Conservation (phyloP, 768 basidiomycete genomes). For the Lactarius akahatsu region DNA sequence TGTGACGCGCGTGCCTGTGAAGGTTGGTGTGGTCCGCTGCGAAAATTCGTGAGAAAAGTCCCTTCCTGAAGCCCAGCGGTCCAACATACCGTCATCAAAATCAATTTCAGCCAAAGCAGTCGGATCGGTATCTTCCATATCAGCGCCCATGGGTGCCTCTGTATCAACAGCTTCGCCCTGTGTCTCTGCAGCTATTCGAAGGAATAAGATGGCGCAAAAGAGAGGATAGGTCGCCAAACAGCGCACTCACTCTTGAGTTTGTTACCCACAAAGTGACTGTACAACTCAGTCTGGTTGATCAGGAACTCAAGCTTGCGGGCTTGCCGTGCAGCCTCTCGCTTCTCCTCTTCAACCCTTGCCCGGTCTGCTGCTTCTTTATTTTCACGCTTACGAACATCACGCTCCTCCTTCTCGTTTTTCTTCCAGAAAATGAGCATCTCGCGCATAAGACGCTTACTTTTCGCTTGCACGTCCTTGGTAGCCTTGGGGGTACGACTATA, state of each 20-base stretch:
- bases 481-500: constrained; percentile 73
- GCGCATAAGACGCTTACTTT: constrained; percentile 85
- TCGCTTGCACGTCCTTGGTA: constrained; percentile 78
- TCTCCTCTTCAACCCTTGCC: constrained; percentile 87
- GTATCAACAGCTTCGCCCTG: constrained; percentile 55
- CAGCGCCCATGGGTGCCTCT: constrained; percentile 54
- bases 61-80: constrained; percentile 2
- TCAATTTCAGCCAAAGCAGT: constrained; percentile 68
- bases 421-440: constrained; percentile 98
- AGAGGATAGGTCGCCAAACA: neutral
- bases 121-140: constrained; percentile 55
- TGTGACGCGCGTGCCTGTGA: constrained; percentile 78
- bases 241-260: constrained; percentile 78
- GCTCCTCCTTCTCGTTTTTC: constrained; percentile 96
- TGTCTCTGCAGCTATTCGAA: constrained; percentile 63
- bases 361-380: constrained; percentile 92
- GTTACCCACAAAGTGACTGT: constrained; percentile 98
- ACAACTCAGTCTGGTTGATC: constrained; percentile 97
- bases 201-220: constrained; percentile 24
- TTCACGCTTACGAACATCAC: constrained; percentile 87
- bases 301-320: constrained; percentile 97
- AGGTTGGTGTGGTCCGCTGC: constrained; percentile 87
- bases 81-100: constrained; percentile 79
- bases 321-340: constrained; percentile 88
- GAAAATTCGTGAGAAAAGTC: constrained; percentile 6